phyloP scores from a whole-genome alignment of 805 yeast species.

The Hanseniaspora meyeri region DNA sequence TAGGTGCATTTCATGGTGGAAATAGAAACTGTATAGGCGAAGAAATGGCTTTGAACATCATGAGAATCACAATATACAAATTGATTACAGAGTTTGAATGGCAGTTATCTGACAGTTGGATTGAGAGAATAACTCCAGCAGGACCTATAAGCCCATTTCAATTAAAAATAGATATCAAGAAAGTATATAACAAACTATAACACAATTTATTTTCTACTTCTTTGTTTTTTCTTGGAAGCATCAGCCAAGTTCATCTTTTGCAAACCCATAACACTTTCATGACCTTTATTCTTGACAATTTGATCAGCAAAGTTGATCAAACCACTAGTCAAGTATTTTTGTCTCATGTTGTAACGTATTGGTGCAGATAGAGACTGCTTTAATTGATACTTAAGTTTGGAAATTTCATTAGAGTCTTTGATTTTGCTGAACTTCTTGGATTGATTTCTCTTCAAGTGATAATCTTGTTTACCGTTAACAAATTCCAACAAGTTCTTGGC shows the following conservation, averaged over 20 bases:
- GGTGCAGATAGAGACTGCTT: slow-evolving; percentile 39
- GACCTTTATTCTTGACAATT: slow-evolving; percentile 55
- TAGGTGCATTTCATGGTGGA: slow-evolving; percentile 49
- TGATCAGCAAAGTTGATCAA: slow-evolving; percentile 64
- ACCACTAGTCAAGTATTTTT: slow-evolving; percentile 72
- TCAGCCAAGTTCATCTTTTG: slow-evolving; percentile 53
- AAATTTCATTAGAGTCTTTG: slow-evolving; percentile 39
- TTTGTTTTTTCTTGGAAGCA: slow-evolving; percentile 36
- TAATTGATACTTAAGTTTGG: slow-evolving; percentile 39
- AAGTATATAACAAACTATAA: not conserved
- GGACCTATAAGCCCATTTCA: slow-evolving; percentile 45
- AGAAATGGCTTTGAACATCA: slow-evolving; percentile 39
- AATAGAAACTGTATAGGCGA: slow-evolving; percentile 51
- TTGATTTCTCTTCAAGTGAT: slow-evolving; percentile 47
- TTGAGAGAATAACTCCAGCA: slow-evolving; percentile 40
- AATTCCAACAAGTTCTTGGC: slow-evolving; percentile 26
- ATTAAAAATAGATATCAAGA: slow-evolving; percentile 21
- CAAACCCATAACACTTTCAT: slow-evolving; percentile 57
- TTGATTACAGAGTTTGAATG: slow-evolving; percentile 31
- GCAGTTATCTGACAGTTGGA: slow-evolving; percentile 34
- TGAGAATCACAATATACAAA: slow-evolving; percentile 30
- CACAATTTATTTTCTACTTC: slow-evolving; percentile 12
- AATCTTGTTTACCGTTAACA: slow-evolving; percentile 36
- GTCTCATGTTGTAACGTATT: slow-evolving; percentile 51
- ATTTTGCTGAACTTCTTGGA: slow-evolving; percentile 42